Base-by-base conservation (phyloP, 2,329 filamentous ascomycete genomes). In the Xylaria sp. region DNA sequence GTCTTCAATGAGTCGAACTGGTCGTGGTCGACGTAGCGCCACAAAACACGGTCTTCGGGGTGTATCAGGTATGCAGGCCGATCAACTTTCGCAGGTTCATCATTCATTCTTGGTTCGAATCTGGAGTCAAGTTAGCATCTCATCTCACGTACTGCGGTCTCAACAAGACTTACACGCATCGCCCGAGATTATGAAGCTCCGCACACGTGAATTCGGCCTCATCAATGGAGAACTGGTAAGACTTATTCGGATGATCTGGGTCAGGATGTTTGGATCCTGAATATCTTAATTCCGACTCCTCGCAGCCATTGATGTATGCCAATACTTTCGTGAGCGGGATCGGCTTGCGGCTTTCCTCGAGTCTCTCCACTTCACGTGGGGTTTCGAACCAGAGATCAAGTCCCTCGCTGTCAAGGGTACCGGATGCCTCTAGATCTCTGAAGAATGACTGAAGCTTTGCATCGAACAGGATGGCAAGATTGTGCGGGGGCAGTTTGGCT, bases 11-110 rank as follows among this genome's bases (percentile, higher is more conserved):
- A 9, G 1, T 35, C 16, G 34, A 62, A 63, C 13, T 61, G 46
- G 1, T 46, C 10, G 1, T 30, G 1, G 4, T 55, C 49, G n/a
- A 19, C 8, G 51, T 72, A 65, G 18, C 70, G 68, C 71, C 71
- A 73, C 11, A 54, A 55, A 9, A 73, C 61, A 42, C 70, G 69
- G 42, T 72, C 63, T 59, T 73, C 71, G 1, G 71, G 70, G 46
- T 69, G 69, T 10, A 69, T 37, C 4, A 57, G 59, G 53, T 69
- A 70, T 3, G 13, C 34, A 13, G 67, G 68, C 10, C 65, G 63
- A 34, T 10, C 57, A 42, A 72, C 61, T 11, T 23, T 54, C 30
- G 59, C 55, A 23, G 56, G 59, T 30, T 60, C 13, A 3, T 5
- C 6, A 7, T 54, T 39, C 10, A 18, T 51, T 9, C 16, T 34